These are phyloP conservation scores for Seiridium unicorne DNA, from an alignment of 2,329 filamentous ascomycete species.

Conservation along the genomic window DNA sequence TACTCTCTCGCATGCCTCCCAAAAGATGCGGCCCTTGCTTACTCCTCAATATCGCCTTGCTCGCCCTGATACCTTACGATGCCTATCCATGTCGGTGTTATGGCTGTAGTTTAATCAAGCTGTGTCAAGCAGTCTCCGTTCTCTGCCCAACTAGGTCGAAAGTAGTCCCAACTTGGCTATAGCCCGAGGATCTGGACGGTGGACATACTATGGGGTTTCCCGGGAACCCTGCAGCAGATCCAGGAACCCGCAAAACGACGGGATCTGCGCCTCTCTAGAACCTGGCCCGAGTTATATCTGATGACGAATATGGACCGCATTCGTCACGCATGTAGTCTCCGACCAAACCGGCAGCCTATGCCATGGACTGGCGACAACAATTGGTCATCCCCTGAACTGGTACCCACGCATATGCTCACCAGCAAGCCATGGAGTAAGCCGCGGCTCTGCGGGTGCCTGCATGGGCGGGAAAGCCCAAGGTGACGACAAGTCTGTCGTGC, in stretches of 20 bases:
- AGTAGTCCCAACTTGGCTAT: conserved; percentile 1
- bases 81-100: not conserved
- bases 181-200: not conserved
- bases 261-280: not conserved
- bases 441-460: not conserved
- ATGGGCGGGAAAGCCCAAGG: not conserved
- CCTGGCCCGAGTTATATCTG: not conserved
- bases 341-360: not conserved
- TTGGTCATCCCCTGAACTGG: not conserved
- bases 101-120: not conserved
- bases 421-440: too few species aligned
- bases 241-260: not conserved
- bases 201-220: conserved; percentile 2
- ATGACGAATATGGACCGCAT: not conserved
- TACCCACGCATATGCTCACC: not conserved
- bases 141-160: not conserved
- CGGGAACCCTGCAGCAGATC: conserved; percentile 6
- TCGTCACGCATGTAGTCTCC: not conserved
- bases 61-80: not conserved
- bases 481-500: not conserved
- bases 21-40: not conserved
- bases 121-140: conserved; percentile 2
- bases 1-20: not conserved
- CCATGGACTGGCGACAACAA: not conserved
- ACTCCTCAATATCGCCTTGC: not conserved